A percentile compares a stretch with the other conserved stretches of the same genome.
Evolutionary conservation across 768 basidiomycete species (phyloP).

Genomic region (Calocybe gangraenosa): DNA sequence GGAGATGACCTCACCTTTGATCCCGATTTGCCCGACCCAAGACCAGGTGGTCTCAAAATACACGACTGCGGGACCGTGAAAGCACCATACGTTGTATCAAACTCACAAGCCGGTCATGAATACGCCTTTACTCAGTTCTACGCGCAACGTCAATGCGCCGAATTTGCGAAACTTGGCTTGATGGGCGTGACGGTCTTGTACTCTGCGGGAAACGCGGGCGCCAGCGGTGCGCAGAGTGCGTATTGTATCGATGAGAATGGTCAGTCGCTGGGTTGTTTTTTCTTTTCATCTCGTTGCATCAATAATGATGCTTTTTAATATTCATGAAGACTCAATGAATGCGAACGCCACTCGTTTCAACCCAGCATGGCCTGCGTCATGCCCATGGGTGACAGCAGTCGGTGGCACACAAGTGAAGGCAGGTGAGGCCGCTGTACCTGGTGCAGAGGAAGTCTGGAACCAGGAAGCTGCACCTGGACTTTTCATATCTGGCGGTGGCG

Average conservation of each 20-base stretch:
- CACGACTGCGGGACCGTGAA: conserved; percentile 32
- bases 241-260: conserved; percentile 37
- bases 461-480: conserved; percentile 24
- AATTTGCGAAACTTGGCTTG: conserved; percentile 47
- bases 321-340: conserved; percentile 26
- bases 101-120: conserved; percentile 36
- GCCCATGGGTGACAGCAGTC: conserved; percentile 41
- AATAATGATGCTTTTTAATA: not conserved
- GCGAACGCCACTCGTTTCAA: conserved; percentile 34
- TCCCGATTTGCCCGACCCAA: conserved; percentile 26
- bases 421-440: conserved; percentile 22
- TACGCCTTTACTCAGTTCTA: conserved; percentile 29
- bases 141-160: conserved; percentile 38
- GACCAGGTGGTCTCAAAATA: conserved; percentile 26
- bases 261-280: conserved; percentile 13
- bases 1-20: conserved; percentile 30
- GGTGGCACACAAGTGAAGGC: conserved; percentile 42
- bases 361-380: conserved; percentile 41
- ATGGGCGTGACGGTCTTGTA: conserved; percentile 45
- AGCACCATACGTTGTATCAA: conserved; percentile 39
- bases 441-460: conserved; percentile 28
- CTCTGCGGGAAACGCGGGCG: conserved; percentile 36
- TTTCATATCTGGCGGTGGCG: conserved; percentile 31
- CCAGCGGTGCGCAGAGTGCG: conserved; percentile 27
- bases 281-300: not conserved